Conservation (phyloP, 2,329 filamentous ascomycete genomes). For the Xylaria digitata region DNA sequence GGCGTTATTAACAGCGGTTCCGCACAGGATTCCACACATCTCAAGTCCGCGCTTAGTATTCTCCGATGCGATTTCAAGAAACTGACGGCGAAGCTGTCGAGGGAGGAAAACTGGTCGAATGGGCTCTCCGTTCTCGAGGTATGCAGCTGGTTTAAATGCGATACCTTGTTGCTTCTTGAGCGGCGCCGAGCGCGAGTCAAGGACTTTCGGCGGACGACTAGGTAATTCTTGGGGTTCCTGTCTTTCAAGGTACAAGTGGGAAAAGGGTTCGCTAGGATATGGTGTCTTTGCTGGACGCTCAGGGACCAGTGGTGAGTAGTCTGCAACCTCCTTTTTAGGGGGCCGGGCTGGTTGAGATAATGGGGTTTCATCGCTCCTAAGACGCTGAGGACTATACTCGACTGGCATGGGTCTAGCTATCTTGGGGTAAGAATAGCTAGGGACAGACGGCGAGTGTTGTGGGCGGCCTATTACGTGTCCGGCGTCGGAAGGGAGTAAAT, state of each 20-base stretch:
- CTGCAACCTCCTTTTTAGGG: slow-evolving; percentile 50
- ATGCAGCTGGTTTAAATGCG: slow-evolving; percentile 85
- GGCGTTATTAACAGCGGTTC: slow-evolving; percentile 90
- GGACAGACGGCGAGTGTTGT: slow-evolving; percentile 21
- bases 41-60: slow-evolving; percentile 89
- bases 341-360: slow-evolving; percentile 53
- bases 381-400: slow-evolving; percentile 53
- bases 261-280: slow-evolving; percentile 47
- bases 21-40: slow-evolving; percentile 94
- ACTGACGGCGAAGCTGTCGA: slow-evolving; percentile 75
- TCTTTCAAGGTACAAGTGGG: slow-evolving; percentile 14
- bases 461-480: slow-evolving; percentile 11
- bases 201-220: slow-evolving; percentile 50
- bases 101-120: slow-evolving; percentile 91
- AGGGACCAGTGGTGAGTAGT: slow-evolving; percentile 39
- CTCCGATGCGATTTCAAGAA: slow-evolving; percentile 76
- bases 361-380: slow-evolving; percentile 36
- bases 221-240: slow-evolving; percentile 40
- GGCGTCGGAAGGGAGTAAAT: slow-evolving; percentile 45
- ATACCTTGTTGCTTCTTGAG: slow-evolving; percentile 67
- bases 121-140: slow-evolving; percentile 88
- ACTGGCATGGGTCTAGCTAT: slow-evolving; percentile 64
- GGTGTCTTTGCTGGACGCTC: slow-evolving; percentile 49
- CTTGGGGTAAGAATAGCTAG: slow-evolving; percentile 66
- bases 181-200: slow-evolving; percentile 40